Evolutionary conservation across 305 asterid genomes (phyloP).

Genomic region (Caryopteris hybrid): DNA sequence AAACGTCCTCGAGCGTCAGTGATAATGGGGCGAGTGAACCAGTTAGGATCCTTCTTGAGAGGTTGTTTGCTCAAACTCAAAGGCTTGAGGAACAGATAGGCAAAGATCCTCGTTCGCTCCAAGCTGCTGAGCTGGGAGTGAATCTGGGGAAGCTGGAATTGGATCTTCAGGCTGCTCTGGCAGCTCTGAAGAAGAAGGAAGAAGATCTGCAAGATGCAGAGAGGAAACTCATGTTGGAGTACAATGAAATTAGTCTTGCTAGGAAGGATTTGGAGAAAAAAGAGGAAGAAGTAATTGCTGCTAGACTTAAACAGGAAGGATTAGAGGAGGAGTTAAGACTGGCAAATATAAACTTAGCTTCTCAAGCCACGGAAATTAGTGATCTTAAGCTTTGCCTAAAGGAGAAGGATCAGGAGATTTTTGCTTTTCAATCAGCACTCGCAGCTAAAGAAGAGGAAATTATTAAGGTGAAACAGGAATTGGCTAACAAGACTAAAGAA

Average conservation of each 20-base stretch:
- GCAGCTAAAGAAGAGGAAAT: slow-evolving; percentile 58
- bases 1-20: slow-evolving; percentile 43
- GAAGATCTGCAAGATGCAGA: slow-evolving; percentile 76
- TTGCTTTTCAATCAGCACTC: slow-evolving; percentile 41
- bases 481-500: slow-evolving; percentile 55
- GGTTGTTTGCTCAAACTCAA: slow-evolving; percentile 77
- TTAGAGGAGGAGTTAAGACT: slow-evolving; percentile 64
- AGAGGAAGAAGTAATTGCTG: slow-evolving; percentile 45
- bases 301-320: slow-evolving; percentile 50
- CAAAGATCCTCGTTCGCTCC: slow-evolving; percentile 49
- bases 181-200: slow-evolving; percentile 71
- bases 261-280: slow-evolving; percentile 52
- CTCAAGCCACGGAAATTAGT: slow-evolving; percentile 57
- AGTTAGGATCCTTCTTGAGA: slow-evolving; percentile 71
- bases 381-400: slow-evolving; percentile 49
- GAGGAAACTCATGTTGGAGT: slow-evolving; percentile 45
- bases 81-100: slow-evolving; percentile 78
- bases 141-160: slow-evolving; percentile 55
- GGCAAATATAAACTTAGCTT: slow-evolving; percentile 55
- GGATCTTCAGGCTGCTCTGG: slow-evolving; percentile 62
- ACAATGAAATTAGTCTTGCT: slow-evolving; percentile 42
- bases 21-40: slow-evolving; percentile 63
- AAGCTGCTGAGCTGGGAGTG: slow-evolving; percentile 45
- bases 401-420: slow-evolving; percentile 58
- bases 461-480: slow-evolving; percentile 44